These are phyloP conservation scores for Rhizopogon rudus DNA, from an alignment of 768 basidiomycete species.

Conservation along the genomic window DNA sequence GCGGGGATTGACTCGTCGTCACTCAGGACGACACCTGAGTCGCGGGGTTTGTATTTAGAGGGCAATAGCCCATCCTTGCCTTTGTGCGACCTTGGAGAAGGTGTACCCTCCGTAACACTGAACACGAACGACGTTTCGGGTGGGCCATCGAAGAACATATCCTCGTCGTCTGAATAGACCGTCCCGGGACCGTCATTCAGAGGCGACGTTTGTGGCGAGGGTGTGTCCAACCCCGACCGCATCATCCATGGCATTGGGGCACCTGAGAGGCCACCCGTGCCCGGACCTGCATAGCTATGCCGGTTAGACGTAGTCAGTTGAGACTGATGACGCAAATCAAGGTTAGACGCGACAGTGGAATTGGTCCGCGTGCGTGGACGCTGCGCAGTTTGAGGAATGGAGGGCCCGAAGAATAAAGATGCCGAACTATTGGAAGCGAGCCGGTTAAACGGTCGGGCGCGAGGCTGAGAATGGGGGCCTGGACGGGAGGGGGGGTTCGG, in stretches of 20 bases:
- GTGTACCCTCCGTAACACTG: slow-evolving; percentile 50
- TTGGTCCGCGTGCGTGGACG: slow-evolving; percentile 20
- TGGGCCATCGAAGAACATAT: slow-evolving; percentile 50
- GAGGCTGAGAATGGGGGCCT: slow-evolving; percentile 11
- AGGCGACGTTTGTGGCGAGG: slow-evolving; percentile 52
- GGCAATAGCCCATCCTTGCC: slow-evolving; percentile 34
- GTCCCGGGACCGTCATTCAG: slow-evolving; percentile 26
- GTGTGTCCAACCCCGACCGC: slow-evolving; percentile 32
- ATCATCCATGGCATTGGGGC: slow-evolving; percentile 25
- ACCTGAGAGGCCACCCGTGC: slow-evolving; percentile 23
- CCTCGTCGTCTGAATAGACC: slow-evolving; percentile 40
- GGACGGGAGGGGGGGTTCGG: slow-evolving; percentile 3
- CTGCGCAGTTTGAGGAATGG: slow-evolving; percentile 25
- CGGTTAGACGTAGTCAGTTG: slow-evolving; percentile 39
- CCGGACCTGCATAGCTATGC: slow-evolving; percentile 62
- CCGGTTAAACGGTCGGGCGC: slow-evolving; percentile 40
- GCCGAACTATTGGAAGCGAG: slow-evolving; percentile 51
- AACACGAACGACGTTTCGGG: slow-evolving; percentile 52
- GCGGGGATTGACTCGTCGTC: slow-evolving; percentile 60
- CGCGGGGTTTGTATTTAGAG: slow-evolving; percentile 67
- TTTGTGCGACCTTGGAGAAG: slow-evolving; percentile 44
- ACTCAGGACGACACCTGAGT: slow-evolving; percentile 59
- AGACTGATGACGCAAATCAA: slow-evolving; percentile 3
- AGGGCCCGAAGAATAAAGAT: slow-evolving; percentile 60
- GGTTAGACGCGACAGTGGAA: slow-evolving; percentile 5